Evolutionary conservation across 2,329 filamentous ascomycete species (phyloP).

Genomic region (Colletotrichum siamense): DNA sequence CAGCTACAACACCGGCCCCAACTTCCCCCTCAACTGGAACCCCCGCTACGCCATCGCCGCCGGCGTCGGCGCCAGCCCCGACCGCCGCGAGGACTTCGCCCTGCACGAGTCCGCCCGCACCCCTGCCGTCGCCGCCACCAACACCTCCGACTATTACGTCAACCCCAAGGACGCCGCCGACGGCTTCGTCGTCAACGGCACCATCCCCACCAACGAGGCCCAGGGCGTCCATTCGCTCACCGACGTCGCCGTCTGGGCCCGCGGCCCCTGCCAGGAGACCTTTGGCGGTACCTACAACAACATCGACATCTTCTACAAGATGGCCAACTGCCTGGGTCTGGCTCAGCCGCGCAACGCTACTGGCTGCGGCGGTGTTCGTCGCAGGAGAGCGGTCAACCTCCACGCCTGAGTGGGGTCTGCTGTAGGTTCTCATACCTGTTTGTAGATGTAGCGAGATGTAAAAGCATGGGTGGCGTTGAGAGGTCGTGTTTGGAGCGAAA

Average conservation of each 20-base stretch:
- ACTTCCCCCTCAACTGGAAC: slow-evolving; percentile 86
- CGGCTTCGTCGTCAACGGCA: slow-evolving; percentile 80
- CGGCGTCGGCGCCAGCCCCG: slow-evolving; percentile 74
- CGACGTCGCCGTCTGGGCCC: slow-evolving; percentile 79
- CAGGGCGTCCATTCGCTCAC: slow-evolving; percentile 80
- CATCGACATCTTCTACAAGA: slow-evolving; percentile 78
- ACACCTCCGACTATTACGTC: slow-evolving; percentile 65
- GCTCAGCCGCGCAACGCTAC: slow-evolving; percentile 27
- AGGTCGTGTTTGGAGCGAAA: not conserved
- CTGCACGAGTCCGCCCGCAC: slow-evolving; percentile 70
- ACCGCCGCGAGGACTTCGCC: slow-evolving; percentile 77
- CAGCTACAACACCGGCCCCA: slow-evolving; percentile 73
- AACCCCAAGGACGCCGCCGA: slow-evolving; percentile 69
- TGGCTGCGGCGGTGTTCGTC: not conserved
- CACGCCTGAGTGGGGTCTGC: not conserved
- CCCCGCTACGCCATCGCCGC: slow-evolving; percentile 81
- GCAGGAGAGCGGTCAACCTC: not conserved
- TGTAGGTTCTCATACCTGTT: not conserved
- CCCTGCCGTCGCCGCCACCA: slow-evolving; percentile 55
- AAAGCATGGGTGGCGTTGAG: slow-evolving; percentile 5
- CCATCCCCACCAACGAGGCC: slow-evolving; percentile 64
- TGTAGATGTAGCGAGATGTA: not conserved
- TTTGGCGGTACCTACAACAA: slow-evolving; percentile 77
- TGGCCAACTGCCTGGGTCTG: slow-evolving; percentile 71
- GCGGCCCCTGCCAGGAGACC: slow-evolving; percentile 78